Percentiles rank a stretch among this genome's conserved stretches.
Evolutionary conservation across 2,329 filamentous ascomycete species (phyloP).

Genomic region (Stagonosporopsis tanaceti): DNA sequence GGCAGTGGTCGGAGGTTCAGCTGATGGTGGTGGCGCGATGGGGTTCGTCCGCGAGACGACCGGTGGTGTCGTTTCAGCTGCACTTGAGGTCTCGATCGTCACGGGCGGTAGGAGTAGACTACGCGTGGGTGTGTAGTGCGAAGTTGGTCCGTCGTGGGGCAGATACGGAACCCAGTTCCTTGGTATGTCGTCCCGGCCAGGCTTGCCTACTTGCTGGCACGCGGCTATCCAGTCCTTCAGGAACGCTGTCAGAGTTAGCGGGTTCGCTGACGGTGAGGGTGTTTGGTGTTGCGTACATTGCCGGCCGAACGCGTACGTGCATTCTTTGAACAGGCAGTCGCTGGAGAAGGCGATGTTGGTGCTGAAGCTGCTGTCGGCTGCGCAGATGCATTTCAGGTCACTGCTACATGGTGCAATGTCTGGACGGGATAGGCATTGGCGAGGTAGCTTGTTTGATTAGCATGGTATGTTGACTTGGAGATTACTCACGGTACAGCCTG

Average conservation of each 20-base stretch:
- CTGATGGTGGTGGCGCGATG: not conserved
- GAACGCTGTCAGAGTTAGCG: slow-evolving; percentile 21
- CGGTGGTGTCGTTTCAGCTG: not conserved
- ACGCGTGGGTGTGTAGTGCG: not conserved
- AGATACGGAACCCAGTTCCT: slow-evolving; percentile 25
- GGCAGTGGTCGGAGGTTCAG: not conserved
- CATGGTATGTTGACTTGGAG: not conserved
- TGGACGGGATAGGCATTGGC: slow-evolving; percentile 19
- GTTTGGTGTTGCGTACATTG: slow-evolving; percentile 10
- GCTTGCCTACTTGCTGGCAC: slow-evolving; percentile 12
- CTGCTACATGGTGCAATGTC: slow-evolving; percentile 12
- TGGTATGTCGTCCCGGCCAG: slow-evolving; percentile 19
- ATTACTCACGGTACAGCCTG: slow-evolving; percentile 5
- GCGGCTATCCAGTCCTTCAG: slow-evolving; percentile 18
- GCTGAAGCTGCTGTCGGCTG: slow-evolving; percentile 19
- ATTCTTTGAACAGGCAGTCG: slow-evolving; percentile 24
- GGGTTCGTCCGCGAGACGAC: not conserved
- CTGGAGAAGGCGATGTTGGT: slow-evolving; percentile 24
- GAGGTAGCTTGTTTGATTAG: slow-evolving; percentile 16
- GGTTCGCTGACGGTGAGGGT: not conserved
- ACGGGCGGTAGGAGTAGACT: not conserved
- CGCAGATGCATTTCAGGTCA: slow-evolving; percentile 30
- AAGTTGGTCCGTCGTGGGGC: not conserved
- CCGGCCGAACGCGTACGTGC: slow-evolving; percentile 17
- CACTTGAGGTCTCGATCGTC: not conserved